Conservation (phyloP, 2,329 filamentous ascomycete species). For the Camillea tinctor region DNA sequence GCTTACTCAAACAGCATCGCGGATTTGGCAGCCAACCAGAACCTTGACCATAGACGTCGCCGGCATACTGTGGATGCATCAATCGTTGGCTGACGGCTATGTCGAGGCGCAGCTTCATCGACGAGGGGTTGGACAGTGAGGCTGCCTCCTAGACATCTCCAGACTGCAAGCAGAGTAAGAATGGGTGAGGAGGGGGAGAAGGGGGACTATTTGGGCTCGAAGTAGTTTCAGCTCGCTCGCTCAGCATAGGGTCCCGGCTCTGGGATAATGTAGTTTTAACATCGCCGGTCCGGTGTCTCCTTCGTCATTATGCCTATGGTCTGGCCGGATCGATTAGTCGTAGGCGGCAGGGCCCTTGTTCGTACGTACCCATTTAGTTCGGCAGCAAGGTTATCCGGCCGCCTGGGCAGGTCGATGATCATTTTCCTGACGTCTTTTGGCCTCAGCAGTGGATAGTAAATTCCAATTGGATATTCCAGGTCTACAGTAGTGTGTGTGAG, state of each 20-base stretch:
- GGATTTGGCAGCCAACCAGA: conserved; percentile 14
- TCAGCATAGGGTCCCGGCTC: neutral
- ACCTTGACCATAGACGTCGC: neutral
- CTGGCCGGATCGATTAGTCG: conserved; percentile 15
- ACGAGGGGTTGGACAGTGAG: conserved; percentile 17
- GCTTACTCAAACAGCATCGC: conserved; percentile 8
- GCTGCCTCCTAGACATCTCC: conserved; percentile 12
- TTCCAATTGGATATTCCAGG: conserved; percentile 1
- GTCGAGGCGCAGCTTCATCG: conserved; percentile 16
- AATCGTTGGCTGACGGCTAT: conserved; percentile 15
- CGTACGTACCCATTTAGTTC: neutral
- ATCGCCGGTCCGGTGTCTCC: conserved; percentile 16
- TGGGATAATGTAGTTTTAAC: conserved; percentile 8
- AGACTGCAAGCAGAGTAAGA: conserved; percentile 2
- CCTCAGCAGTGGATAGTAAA: neutral
- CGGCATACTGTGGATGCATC: conserved; percentile 2
- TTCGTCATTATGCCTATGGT: conserved; percentile 10
- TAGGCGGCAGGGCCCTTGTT: neutral
- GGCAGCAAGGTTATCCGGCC: conserved; percentile 26
- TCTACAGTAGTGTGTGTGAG: neutral
- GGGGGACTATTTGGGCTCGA: neutral
- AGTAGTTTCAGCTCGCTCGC: neutral
- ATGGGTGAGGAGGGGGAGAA: no score
- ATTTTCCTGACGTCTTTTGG: conserved; percentile 8
- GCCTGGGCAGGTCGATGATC: conserved; percentile 23